phyloP scores from a whole-genome alignment of 305 asterid genomes.

The Solanum aculeatissimum region DNA sequence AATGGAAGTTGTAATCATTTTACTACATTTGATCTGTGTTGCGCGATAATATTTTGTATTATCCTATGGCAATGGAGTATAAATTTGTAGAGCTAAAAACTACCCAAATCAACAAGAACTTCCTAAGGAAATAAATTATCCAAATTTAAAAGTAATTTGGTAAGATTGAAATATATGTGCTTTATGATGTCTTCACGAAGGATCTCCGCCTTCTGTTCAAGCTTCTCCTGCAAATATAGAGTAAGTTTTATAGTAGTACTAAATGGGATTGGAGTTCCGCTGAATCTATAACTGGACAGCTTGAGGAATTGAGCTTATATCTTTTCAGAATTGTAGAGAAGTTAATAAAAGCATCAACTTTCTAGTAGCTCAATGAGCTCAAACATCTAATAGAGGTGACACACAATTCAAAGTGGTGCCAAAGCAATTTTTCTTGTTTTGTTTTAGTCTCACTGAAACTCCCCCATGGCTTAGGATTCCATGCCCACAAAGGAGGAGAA shows the following conservation, averaged over 20 bases:
- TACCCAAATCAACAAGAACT: not conserved
- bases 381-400: not conserved
- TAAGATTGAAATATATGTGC: constrained; percentile 6
- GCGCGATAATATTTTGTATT: not conserved
- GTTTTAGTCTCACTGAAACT: not conserved
- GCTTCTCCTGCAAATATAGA: constrained; percentile 29
- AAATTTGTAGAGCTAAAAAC: not conserved
- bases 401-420: not conserved
- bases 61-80: not conserved
- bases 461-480: not conserved
- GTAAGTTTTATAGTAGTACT: not conserved
- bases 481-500: not conserved
- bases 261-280: not conserved
- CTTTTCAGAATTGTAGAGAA: not conserved
- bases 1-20: not conserved
- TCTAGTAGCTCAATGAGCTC: not conserved
- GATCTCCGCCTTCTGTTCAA: not conserved
- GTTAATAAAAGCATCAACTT: not conserved
- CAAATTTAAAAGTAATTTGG: not conserved
- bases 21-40: not conserved
- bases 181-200: not conserved
- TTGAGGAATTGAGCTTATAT: not conserved
- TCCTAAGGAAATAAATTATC: not conserved
- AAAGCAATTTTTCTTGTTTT: not conserved
- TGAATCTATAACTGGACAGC: not conserved